Evolutionary conservation across 768 basidiomycete species (phyloP), one percentile per base, ranked within the genome.

Genomic region (Cystoderma amianthinum): DNA sequence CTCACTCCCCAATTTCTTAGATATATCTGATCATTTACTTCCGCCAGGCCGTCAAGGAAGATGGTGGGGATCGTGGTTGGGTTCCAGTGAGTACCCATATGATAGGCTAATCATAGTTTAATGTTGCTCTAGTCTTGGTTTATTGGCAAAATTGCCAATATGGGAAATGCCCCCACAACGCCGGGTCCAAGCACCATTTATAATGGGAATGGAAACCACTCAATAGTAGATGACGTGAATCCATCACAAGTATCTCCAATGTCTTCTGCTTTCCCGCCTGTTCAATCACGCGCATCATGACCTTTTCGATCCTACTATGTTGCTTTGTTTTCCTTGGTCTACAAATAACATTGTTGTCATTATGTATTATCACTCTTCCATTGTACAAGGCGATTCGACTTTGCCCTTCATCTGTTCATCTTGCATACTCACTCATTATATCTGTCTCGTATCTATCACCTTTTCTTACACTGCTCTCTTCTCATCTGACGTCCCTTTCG

Each of bases 31-130:
- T 32, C 21, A 39, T 42, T n/a, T 48, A 43, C 13, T 32, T 37
- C 35, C 32, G 37, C 15, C 51, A 91, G 88, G 90, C 90, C 48
- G 91, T 97, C 54, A 93, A 94, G 62, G 89, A 96, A 55, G 84
- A 87, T 11, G 82, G 82, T 16, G 95, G 95, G 33, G 87, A 92
- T 61, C 80, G 95, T 47, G 95, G 95, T 25, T 98, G 95, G 95
- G 91, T 96, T 17, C 94, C 94, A 4, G 82, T 84, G 60, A 44
- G 82, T 68, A 21, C n/a, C n/a, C n/a, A n/a, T n/a, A n/a, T n/a
- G n/a, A n/a, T n/a, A n/a, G n/a, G n/a, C n/a, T n/a, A n/a, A n/a
- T n/a, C n/a, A n/a, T n/a, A n/a, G 36, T 6, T 33, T 33, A 33
- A n/a, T 22, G 21, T 11, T 18, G 36, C 28, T 37, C 9, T 49